Percentiles rank a stretch among this genome's conserved stretches.
Evolutionary conservation across 2,329 filamentous ascomycete species (phyloP).

Genomic region (Malbranchea cinnamomea): DNA sequence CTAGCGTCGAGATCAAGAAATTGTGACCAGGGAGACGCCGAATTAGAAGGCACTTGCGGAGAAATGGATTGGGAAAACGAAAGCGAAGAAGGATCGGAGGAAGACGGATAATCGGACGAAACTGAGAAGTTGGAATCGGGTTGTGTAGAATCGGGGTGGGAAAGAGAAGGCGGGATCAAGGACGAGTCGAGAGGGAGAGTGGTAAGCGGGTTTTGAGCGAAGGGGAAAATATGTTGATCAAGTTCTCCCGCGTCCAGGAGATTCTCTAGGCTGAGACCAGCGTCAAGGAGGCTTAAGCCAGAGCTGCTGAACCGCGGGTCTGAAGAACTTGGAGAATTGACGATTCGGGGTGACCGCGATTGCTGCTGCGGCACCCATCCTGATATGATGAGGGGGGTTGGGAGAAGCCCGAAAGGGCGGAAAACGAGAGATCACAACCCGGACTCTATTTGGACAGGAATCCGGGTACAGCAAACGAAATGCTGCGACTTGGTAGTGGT

Average conservation of each 20-base stretch:
- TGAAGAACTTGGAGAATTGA: not conserved
- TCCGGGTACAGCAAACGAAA: too few species aligned
- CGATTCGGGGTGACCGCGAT: constrained; percentile 2
- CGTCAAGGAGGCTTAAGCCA: not conserved
- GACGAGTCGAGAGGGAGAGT: too few species aligned
- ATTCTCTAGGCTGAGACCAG: not conserved
- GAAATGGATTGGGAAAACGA: not conserved
- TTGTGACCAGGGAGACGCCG: constrained; percentile 2
- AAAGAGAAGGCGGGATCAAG: constrained; percentile 2
- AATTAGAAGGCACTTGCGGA: not conserved
- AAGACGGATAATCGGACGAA: constrained; percentile 3
- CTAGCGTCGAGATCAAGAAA: constrained; percentile 3
- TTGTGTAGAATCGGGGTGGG: not conserved
- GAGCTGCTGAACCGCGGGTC: constrained; percentile 1
- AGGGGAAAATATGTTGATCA: too few species aligned
- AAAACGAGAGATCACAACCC: not conserved
- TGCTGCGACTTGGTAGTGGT: too few species aligned
- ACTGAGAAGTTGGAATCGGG: constrained; percentile 1
- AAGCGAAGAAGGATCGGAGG: constrained; percentile 1
- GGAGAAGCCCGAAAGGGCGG: constrained; percentile 4
- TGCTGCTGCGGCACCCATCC: constrained; percentile 5
- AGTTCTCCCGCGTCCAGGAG: too few species aligned
- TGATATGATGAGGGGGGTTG: constrained; percentile 6
- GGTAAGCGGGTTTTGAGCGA: not conserved
- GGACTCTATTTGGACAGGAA: too few species aligned